phyloP scores from a whole-genome alignment of 2,329 filamentous ascomycete genomes.

The Pseudogymnoascus sp. region DNA sequence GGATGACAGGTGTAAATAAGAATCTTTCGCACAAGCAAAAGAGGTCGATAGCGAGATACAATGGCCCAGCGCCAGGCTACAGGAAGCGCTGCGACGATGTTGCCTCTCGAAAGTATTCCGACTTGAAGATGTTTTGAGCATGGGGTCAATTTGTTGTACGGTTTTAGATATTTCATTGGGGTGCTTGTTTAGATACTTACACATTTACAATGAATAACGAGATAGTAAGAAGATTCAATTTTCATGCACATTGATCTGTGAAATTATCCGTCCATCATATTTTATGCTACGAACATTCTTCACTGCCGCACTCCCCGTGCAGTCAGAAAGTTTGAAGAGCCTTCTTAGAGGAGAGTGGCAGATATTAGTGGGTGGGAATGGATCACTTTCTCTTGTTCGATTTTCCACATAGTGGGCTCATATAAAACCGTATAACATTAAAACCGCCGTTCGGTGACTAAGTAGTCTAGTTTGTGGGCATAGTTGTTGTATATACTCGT shows the following conservation, averaged over 20 bases:
- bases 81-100: constrained; percentile 32
- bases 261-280: not conserved
- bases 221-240: not conserved
- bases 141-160: constrained; percentile 1
- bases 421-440: not conserved
- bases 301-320: not conserved
- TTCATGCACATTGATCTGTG: not conserved
- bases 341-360: not conserved
- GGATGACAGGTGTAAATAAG: constrained; percentile 50
- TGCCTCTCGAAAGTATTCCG: constrained; percentile 8
- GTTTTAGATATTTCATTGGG: not conserved
- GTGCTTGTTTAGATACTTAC: not conserved
- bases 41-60: constrained; percentile 40
- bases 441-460: no score
- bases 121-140: constrained; percentile 21
- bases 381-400: not conserved
- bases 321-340: not conserved
- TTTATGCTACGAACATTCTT: not conserved
- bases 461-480: no score
- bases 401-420: not conserved
- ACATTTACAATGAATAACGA: constrained; percentile 15
- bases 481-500: not conserved
- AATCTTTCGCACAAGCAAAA: constrained; percentile 41
- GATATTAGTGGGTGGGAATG: not conserved
- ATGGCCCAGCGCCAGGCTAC: constrained; percentile 38